These are phyloP conservation scores for Yarrowia deformans DNA, from an alignment of 805 yeast species.

Conservation along the genomic window DNA sequence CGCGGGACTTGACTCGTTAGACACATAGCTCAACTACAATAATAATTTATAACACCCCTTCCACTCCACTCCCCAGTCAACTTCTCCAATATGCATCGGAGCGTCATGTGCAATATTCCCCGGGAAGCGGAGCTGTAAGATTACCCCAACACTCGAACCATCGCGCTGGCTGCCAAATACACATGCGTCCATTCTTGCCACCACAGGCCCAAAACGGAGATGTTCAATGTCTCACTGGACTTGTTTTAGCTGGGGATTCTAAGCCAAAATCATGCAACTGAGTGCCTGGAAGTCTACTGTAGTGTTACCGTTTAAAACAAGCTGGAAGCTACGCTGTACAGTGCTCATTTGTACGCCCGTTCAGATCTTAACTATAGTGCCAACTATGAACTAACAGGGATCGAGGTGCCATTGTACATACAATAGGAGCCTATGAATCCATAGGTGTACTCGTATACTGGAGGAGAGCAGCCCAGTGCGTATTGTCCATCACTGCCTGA, in stretches of 20 bases:
- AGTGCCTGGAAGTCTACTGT: constrained; percentile 18
- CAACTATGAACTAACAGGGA: too few species aligned
- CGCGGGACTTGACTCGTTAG: too few species aligned
- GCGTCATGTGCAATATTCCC: not conserved
- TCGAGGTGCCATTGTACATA: too few species aligned
- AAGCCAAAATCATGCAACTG: constrained; percentile 17
- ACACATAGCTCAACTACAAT: too few species aligned
- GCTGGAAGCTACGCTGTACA: not conserved
- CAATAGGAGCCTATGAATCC: too few species aligned
- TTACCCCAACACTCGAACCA: not conserved
- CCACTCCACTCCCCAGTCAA: too few species aligned
- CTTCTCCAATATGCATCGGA: not conserved
- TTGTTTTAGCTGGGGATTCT: constrained; percentile 15
- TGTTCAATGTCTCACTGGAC: not conserved
- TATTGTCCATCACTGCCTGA: not conserved
- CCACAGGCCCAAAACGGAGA: not conserved
- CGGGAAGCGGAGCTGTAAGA: not conserved
- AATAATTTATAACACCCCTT: too few species aligned
- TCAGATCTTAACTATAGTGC: too few species aligned
- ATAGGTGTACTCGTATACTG: too few species aligned
- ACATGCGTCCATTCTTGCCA: constrained; percentile 1
- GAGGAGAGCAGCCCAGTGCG: not conserved
- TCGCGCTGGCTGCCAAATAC: not conserved
- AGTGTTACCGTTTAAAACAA: not conserved
- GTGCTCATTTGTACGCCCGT: not conserved